These are phyloP conservation scores for Boletus subcaerulescens DNA, from an alignment of 768 basidiomycete genomes.

Conservation along the genomic window DNA sequence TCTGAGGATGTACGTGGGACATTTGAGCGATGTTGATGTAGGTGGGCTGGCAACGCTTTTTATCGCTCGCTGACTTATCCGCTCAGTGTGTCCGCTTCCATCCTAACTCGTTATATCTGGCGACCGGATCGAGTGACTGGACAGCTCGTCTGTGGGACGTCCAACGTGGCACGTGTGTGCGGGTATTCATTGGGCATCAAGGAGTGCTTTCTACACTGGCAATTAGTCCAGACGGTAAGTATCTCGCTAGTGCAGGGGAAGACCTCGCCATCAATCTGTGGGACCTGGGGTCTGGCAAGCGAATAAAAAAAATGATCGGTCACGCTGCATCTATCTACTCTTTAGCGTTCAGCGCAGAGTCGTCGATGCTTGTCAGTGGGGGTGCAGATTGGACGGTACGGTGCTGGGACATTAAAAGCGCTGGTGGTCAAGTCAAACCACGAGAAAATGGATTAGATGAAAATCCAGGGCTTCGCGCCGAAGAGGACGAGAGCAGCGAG, in stretches of 20 bases:
- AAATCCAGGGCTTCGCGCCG: slow-evolving; percentile 30
- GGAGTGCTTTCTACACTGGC: slow-evolving; percentile 83
- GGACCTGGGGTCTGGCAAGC: slow-evolving; percentile 93
- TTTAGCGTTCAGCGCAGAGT: slow-evolving; percentile 89
- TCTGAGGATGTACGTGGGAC: slow-evolving; percentile 90
- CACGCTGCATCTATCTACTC: slow-evolving; percentile 89
- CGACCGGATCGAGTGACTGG: slow-evolving; percentile 95
- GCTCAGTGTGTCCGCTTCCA: slow-evolving; percentile 90
- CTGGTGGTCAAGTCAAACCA: slow-evolving; percentile 64
- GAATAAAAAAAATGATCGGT: slow-evolving; percentile 95
- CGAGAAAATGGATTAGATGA: slow-evolving; percentile 52
- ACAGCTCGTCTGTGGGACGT: slow-evolving; percentile 98
- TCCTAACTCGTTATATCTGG: slow-evolving; percentile 95
- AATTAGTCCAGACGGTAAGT: slow-evolving; percentile 90
- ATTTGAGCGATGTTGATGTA: slow-evolving; percentile 96
- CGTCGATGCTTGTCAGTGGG: slow-evolving; percentile 85
- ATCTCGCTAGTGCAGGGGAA: slow-evolving; percentile 89
- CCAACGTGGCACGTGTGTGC: slow-evolving; percentile 89
- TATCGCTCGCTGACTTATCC: slow-evolving; percentile 1
- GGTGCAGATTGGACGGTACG: slow-evolving; percentile 94
- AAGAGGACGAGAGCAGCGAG: slow-evolving; percentile 56
- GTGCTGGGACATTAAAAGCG: slow-evolving; percentile 93
- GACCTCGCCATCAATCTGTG: slow-evolving; percentile 94
- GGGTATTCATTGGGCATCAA: slow-evolving; percentile 95
- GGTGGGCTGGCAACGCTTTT: slow-evolving; percentile 32